Evolutionary conservation across 2,329 filamentous ascomycete genomes (phyloP), one percentile per base, ranked within the genome.

Genomic region (Alternaria sp.): DNA sequence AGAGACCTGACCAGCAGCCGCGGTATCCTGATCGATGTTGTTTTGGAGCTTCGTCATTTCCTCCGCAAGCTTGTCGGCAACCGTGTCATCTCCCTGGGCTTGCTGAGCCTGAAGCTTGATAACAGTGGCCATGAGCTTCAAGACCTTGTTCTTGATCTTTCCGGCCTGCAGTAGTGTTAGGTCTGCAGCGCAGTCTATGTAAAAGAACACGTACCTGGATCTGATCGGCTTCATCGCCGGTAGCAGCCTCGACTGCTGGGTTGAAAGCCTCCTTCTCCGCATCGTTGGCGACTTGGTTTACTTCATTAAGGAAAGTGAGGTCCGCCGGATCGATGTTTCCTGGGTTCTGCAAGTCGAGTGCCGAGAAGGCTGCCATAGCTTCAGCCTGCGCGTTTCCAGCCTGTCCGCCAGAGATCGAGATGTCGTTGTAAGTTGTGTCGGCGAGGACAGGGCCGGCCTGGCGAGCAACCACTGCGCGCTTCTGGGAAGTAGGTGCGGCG

Each of bases 131-230:
- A 84, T 81, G 53, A 88, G 78, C 80, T 88, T 88, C 56, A 88
- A 77, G 23, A 88, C 85, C 81, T 88, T 88, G 80, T 88, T 88
- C 82, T 88, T 87, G 71, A 83, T 88, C 80, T 88, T 88, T 70
- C 86, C 86, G 55, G 81, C 81, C 78, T 86, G 79, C 11, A n/a
- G 5, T 11, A 5, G n/a, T 12, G 51, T 62, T 25, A 53, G 12
- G 2, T 6, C 0, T 21, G 30, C 1, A 3, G 9, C 7, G 4
- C 15, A 41, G 15, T 37, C 7, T 37, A 2, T 9, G 14, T n/a
- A 26, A 10, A 12, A 20, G 9, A 14, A 2, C n/a, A 66, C 65
- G 11, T 64, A 75, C 73, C 61, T 72, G 60, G 15, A 88, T 80
- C 11, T 84, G 84, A 43, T 79, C 83, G 0, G 80, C 82, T 3